phyloP scores from a whole-genome alignment of 352 stramenopile genomes.

The Pythium vanterpoolii region DNA sequence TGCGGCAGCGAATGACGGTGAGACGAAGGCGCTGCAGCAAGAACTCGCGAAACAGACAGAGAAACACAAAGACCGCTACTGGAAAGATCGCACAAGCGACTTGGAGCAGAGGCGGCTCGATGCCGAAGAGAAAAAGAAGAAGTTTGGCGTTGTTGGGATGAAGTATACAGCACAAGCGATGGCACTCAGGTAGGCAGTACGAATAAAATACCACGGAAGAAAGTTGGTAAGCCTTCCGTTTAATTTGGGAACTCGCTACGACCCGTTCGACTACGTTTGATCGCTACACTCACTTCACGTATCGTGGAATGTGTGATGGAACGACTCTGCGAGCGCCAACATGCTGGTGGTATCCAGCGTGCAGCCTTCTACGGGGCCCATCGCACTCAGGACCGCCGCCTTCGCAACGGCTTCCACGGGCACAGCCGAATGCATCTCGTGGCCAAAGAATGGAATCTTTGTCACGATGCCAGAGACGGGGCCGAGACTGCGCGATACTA shows the following conservation, averaged over 20 bases:
- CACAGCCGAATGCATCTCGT: slow-evolving; percentile 63
- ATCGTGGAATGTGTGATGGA: slow-evolving; percentile 59
- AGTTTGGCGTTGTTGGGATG: slow-evolving; percentile 65
- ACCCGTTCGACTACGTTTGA: neutral
- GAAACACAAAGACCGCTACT: slow-evolving; percentile 73
- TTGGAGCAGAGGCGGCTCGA: slow-evolving; percentile 56
- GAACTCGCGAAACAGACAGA: slow-evolving; percentile 56
- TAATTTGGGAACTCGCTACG: no score
- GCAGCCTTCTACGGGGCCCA: slow-evolving; percentile 52
- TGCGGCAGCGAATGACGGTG: slow-evolving; percentile 14
- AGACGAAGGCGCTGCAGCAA: slow-evolving; percentile 40
- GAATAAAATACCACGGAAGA: neutral
- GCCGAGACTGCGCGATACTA: slow-evolving; percentile 56
- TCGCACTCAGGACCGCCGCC: slow-evolving; percentile 78
- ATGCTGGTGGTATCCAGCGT: slow-evolving; percentile 73
- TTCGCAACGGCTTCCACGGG: slow-evolving; percentile 71
- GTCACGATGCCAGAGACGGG: slow-evolving; percentile 51
- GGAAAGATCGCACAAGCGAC: slow-evolving; percentile 59
- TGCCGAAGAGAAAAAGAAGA: slow-evolving; percentile 74
- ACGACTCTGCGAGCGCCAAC: slow-evolving; percentile 69
- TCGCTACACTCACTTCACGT: slow-evolving; percentile 1
- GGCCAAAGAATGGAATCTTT: slow-evolving; percentile 61
- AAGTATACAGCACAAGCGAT: slow-evolving; percentile 57
- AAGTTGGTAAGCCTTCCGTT: no score
- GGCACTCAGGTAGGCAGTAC: slow-evolving; percentile 20